phyloP scores from a whole-genome alignment of 2,329 filamentous ascomycete species.

The Fusarium equiseti region DNA sequence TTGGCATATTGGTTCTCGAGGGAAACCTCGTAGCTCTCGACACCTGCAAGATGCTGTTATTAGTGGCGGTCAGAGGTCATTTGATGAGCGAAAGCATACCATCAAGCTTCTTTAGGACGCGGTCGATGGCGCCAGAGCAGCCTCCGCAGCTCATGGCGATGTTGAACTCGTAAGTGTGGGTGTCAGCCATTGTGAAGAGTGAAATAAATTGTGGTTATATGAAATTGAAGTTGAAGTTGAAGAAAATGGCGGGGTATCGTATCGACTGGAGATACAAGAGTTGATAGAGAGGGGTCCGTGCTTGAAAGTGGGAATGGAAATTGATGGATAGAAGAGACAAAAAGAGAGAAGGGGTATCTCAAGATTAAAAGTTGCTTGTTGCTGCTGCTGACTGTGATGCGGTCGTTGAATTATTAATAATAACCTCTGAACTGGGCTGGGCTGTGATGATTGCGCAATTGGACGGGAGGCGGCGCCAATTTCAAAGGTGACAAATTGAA shows the following conservation, averaged over 20 bases:
- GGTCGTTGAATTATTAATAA: conserved; percentile 46
- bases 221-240: conserved; percentile 3
- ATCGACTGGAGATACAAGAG: conserved; percentile 21
- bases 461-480: conserved; percentile 23
- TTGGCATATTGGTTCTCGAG: conserved; percentile 88
- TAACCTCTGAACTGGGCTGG: conserved; percentile 15
- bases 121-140: conserved; percentile 93
- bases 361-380: conserved; percentile 1
- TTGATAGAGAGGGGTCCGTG: conserved; percentile 6
- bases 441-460: conserved; percentile 48
- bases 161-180: conserved; percentile 94
- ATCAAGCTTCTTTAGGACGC: conserved; percentile 91
- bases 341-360: background rate
- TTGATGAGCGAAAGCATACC: conserved; percentile 65
- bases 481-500: conserved; percentile 34
- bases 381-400: conserved; percentile 34
- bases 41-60: conserved; percentile 65
- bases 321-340: background rate
- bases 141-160: conserved; percentile 94
- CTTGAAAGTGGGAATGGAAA: conserved; percentile 18
- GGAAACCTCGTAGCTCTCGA: conserved; percentile 87
- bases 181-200: conserved; percentile 72
- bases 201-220: background rate
- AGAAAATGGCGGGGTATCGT: conserved; percentile 41
- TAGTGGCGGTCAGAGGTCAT: conserved; percentile 6